These are phyloP conservation scores for Cryptosporidium sp. DNA, from an alignment of 169 alveolate species.

Conservation along the genomic window DNA sequence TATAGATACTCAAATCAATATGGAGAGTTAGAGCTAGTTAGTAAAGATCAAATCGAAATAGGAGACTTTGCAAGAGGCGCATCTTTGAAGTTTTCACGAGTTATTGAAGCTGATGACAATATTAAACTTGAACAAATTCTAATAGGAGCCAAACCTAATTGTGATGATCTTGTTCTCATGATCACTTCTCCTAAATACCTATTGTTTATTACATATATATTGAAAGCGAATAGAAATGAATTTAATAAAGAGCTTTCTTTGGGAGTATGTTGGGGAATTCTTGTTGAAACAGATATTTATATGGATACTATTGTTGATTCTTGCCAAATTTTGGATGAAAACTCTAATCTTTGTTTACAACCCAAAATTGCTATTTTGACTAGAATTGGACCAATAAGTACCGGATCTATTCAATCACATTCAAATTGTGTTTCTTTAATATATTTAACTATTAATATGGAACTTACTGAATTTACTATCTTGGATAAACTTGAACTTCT, in stretches of 20 bases:
- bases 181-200: slow-evolving; percentile 54
- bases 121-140: slow-evolving; percentile 32
- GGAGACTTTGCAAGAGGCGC: slow-evolving; percentile 3
- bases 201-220: slow-evolving; percentile 21
- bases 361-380: slow-evolving; percentile 51
- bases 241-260: slow-evolving; percentile 8
- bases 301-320: slow-evolving; percentile 62
- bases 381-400: slow-evolving; percentile 65
- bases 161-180: slow-evolving; percentile 14
- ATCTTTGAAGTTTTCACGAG: neutral
- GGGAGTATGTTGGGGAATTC: slow-evolving; percentile 54
- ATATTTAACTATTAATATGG: slow-evolving; percentile 50
- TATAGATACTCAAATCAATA: slow-evolving; percentile 39
- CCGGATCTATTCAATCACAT: slow-evolving; percentile 67
- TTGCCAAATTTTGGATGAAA: slow-evolving; percentile 39
- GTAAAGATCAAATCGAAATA: slow-evolving; percentile 35
- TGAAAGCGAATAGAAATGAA: neutral
- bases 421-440: slow-evolving; percentile 44
- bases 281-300: slow-evolving; percentile 19
- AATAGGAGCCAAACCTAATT: neutral
- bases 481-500: slow-evolving; percentile 59
- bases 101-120: slow-evolving; percentile 20
- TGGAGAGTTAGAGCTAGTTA: slow-evolving; percentile 35
- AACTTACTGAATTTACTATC: slow-evolving; percentile 28
- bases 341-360: slow-evolving; percentile 14